Conservation (phyloP, 768 basidiomycete genomes). For the Mycena crocata region DNA sequence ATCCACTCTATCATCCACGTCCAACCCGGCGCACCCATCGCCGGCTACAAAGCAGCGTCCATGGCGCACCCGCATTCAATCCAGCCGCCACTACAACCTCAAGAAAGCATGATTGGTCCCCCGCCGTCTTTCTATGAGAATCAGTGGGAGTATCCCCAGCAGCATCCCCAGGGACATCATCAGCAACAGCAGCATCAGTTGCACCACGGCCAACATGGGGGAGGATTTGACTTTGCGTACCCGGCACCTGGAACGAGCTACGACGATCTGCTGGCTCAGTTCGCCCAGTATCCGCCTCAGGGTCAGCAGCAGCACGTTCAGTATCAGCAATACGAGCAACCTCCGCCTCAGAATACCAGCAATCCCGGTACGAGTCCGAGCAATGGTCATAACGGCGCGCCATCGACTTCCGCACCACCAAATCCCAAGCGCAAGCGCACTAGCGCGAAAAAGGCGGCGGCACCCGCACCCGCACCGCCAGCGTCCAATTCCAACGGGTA, state of each 20-base stretch:
- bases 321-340: conserved; percentile 30
- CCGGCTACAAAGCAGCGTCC: background rate
- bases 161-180: conserved; percentile 26
- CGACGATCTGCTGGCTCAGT: conserved; percentile 33
- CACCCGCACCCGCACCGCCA: conserved; percentile 31
- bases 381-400: no score
- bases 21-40: background rate
- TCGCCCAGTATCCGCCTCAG: conserved; percentile 35
- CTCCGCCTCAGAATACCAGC: conserved; percentile 24
- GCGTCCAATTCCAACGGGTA: no score
- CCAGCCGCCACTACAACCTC: conserved; percentile 13
- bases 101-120: conserved; percentile 68
- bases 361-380: conserved; percentile 11
- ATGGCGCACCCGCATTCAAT: conserved; percentile 5
- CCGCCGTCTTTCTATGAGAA: conserved; percentile 63
- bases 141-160: background rate
- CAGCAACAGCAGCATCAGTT: conserved; percentile 29
- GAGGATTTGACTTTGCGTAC: conserved; percentile 33
- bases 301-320: conserved; percentile 28
- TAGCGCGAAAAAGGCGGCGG: conserved; percentile 37
- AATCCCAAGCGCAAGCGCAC: conserved; percentile 42
- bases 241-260: conserved; percentile 32
- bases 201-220: no score
- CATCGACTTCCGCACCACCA: conserved; percentile 7
- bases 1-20: no score